Evolutionary conservation across 2,329 filamentous ascomycete species (phyloP).

Genomic region (Penicillium sp.): DNA sequence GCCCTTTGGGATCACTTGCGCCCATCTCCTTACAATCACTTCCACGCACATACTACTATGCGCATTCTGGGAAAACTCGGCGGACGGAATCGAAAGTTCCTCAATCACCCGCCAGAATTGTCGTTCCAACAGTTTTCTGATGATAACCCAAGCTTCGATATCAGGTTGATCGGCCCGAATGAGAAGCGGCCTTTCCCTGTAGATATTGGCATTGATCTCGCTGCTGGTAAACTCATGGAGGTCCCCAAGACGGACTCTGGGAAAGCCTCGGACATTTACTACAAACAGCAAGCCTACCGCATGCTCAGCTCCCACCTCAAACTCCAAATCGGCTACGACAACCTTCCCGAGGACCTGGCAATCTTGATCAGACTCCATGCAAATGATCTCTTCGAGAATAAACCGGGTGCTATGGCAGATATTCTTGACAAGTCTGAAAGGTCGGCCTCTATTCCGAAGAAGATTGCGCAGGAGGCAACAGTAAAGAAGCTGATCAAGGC

Average conservation of each 20-base stretch:
- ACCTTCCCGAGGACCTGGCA: constrained; percentile 83
- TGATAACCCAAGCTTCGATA: constrained; percentile 80
- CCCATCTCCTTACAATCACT: constrained; percentile 92
- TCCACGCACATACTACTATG: constrained; percentile 97
- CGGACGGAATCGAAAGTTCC: constrained; percentile 90
- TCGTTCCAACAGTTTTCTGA: constrained; percentile 82
- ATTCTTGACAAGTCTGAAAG: constrained; percentile 73
- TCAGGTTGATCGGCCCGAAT: constrained; percentile 84
- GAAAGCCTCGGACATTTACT: constrained; percentile 71
- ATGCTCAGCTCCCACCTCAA: constrained; percentile 88
- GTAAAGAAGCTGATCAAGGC: constrained; percentile 88
- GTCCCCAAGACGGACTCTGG: constrained; percentile 60
- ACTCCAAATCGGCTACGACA: constrained; percentile 82
- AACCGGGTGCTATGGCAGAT: constrained; percentile 66
- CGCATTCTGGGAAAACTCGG: constrained; percentile 94
- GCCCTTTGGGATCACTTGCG: constrained; percentile 93
- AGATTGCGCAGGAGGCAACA: constrained; percentile 75
- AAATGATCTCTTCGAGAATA: constrained; percentile 74
- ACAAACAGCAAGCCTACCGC: constrained; percentile 90
- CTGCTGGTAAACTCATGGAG: constrained; percentile 84
- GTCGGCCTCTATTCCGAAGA: constrained; percentile 81
- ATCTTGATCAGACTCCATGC: constrained; percentile 82
- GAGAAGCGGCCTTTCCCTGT: constrained; percentile 85
- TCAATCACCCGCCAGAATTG: constrained; percentile 83
- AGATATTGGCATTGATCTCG: constrained; percentile 80